These are phyloP conservation scores for Raddia distichophylla DNA, from an alignment of 176 grass and related monocot genomes.

Conservation along the genomic window DNA sequence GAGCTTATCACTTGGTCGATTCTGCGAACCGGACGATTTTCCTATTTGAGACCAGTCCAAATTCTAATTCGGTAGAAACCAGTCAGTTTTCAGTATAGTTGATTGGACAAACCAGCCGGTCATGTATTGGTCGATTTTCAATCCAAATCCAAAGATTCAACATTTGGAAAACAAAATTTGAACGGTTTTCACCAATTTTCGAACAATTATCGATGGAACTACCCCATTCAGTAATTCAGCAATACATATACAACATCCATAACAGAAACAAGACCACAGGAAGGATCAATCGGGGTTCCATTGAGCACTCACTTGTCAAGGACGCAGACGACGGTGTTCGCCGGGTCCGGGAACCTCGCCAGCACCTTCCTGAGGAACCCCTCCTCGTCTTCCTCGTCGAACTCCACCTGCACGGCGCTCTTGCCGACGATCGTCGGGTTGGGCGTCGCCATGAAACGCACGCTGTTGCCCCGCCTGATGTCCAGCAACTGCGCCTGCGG, in stretches of 20 bases:
- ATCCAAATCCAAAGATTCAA: no score
- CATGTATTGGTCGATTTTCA: no score
- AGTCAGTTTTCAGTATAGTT: no score
- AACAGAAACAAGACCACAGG: neutral
- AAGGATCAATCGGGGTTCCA: neutral
- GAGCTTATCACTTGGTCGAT: no score
- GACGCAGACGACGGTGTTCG: constrained; percentile 78
- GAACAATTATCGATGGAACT: neutral
- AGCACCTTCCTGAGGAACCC: constrained; percentile 64
- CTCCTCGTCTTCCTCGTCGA: constrained; percentile 70
- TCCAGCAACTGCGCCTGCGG: constrained; percentile 85
- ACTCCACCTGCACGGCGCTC: constrained; percentile 64
- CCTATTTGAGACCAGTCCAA: no score
- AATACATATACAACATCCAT: neutral
- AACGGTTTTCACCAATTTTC: no score
- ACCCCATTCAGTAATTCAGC: neutral
- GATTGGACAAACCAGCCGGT: no score
- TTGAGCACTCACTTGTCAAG: constrained; percentile 86
- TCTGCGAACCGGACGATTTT: no score
- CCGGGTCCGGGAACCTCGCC: constrained; percentile 61
- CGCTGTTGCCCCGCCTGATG: constrained; percentile 78
- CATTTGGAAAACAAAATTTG: no score
- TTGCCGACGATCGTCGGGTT: constrained; percentile 84
- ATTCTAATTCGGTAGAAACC: no score
- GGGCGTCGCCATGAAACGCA: constrained; percentile 79